Base-by-base conservation (phyloP, 1,284 basidiomycete genomes). In the Leccinum angustisporum region DNA sequence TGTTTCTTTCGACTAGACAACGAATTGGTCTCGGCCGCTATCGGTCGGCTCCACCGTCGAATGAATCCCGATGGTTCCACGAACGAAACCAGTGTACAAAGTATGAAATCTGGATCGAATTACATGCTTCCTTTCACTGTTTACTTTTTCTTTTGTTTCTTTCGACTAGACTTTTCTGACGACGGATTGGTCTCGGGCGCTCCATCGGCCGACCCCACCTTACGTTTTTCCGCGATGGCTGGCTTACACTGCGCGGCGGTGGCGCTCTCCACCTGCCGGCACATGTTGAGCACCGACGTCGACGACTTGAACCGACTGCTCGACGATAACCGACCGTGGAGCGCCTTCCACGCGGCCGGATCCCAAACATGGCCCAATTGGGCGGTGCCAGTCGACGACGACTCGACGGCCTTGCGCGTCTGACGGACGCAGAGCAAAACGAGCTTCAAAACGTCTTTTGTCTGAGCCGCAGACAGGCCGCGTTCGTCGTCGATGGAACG, bases 371-470 rank as follows among this genome's bases (percentile, higher is more conserved):
- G 27, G 74, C 66, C 7, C 7, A 16, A 31, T 10, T 33, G 5
- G 16, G 27, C 14, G 13, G 27, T 16, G 13, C 9, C 50, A 30
- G 31, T 74, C 64, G 34, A 21, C 1, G 61, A 18, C 83, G 61
- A 21, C 84, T 71, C 25, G 78, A 80, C 62, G 82, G 40, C 33
- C 84, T 54, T 76, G 63, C 61, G 70, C 2, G 86, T 86, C 62
- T 89, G 86, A 57, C 94, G 86, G 11, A 87, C 80, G 38, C 86
- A 84, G 21, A 84, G 76, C 7, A 94, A 77, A 0, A 81, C 86
- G 57, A 93, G 79, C 74, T 94, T 96, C 63, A 94, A 76, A 14
- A 94, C 75, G 33, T 94, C 91, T 75, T 94, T 97, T 69, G 91
- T 74, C 61, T 94, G 88, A 8, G 84, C 75, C 1, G 89, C 80